Evolutionary conservation across 2,329 filamentous ascomycete species (phyloP).

Genomic region (Pseudogymnoascus sp.): DNA sequence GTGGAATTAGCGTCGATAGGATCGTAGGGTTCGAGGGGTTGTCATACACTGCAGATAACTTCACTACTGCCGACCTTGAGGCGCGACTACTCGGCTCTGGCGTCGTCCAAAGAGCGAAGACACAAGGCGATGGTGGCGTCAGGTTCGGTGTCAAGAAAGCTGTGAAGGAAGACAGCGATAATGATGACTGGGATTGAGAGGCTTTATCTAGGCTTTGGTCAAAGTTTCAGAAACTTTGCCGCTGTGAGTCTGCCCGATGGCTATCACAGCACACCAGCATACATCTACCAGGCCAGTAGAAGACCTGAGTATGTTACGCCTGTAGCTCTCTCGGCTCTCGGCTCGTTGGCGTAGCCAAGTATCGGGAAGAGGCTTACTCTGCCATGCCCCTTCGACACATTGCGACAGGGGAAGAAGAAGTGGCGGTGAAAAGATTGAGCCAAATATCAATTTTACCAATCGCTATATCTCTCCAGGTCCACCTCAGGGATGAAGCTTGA

Average conservation of each 20-base stretch:
- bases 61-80: conserved; percentile 47
- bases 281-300: neutral
- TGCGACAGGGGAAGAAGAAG: neutral
- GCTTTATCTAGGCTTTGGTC: neutral
- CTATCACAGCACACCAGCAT: neutral
- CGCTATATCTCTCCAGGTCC: no score
- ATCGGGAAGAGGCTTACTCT: neutral
- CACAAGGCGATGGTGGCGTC: conserved; percentile 36
- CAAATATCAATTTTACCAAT: conserved; percentile 1
- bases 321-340: neutral
- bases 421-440: neutral
- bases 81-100: conserved; percentile 41
- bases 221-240: conserved; percentile 8
- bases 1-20: conserved; percentile 46
- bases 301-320: no score
- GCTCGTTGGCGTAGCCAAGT: neutral
- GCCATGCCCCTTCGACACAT: neutral
- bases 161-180: conserved; percentile 38
- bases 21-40: conserved; percentile 53
- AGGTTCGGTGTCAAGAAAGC: conserved; percentile 27
- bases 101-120: conserved; percentile 44
- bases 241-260: neutral
- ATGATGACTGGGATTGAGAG: conserved; percentile 39
- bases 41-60: conserved; percentile 42
- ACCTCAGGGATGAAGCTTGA: neutral